Evolutionary conservation across 148 eudicot species (phyloP).

Genomic region (Tetragonia tetragonoides): DNA sequence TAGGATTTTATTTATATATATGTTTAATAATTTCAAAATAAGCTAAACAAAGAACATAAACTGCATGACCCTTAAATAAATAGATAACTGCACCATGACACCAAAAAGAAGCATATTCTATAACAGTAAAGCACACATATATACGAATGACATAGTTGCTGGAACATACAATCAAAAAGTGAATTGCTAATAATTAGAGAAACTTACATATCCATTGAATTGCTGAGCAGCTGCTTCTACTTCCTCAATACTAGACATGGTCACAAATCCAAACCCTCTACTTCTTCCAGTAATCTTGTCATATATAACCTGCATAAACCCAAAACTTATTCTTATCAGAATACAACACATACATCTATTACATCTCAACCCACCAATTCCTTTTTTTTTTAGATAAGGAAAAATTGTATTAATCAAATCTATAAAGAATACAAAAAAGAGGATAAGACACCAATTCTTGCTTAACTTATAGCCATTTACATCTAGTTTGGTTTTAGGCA

Average conservation of each 20-base stretch:
- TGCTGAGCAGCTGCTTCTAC: conserved; percentile 76
- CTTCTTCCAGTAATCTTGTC: conserved; percentile 88
- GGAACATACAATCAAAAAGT: background rate
- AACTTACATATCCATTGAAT: conserved; percentile 87
- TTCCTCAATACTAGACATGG: conserved; percentile 84
- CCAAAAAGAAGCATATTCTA: background rate
- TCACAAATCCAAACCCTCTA: conserved; percentile 93
- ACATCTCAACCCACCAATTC: too few species aligned
- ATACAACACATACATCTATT: background rate
- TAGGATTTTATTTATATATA: background rate
- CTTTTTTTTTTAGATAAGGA: too few species aligned
- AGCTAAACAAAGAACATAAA: background rate
- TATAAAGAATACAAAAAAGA: too few species aligned
- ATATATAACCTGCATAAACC: conserved; percentile 70
- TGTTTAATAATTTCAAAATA: background rate
- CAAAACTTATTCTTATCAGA: background rate
- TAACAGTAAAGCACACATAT: background rate
- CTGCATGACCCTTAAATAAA: too few species aligned
- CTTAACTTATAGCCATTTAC: too few species aligned
- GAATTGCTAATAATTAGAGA: background rate
- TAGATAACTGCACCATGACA: background rate
- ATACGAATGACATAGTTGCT: too few species aligned
- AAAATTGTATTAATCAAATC: too few species aligned
- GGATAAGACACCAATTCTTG: background rate
- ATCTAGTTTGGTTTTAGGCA: too few species aligned